These are phyloP conservation scores for Tilletia horrida DNA, from an alignment of 1,284 basidiomycete genomes.

Conservation along the genomic window DNA sequence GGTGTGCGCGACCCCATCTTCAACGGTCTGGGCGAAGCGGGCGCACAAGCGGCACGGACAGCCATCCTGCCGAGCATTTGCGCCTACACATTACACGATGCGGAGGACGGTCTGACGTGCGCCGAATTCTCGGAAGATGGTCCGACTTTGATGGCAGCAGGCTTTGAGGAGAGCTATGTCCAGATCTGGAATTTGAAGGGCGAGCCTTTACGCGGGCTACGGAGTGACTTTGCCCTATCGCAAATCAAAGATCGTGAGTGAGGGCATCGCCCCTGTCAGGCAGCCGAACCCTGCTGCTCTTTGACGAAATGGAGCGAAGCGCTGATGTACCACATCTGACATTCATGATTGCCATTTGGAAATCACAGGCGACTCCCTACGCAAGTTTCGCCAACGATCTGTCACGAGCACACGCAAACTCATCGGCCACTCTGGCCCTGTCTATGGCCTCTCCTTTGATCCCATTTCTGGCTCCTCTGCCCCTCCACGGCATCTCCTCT, in stretches of 20 bases:
- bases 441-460: constrained; percentile 91
- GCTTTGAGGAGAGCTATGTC: constrained; percentile 93
- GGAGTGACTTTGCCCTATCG: constrained; percentile 70
- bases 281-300: constrained; percentile 66
- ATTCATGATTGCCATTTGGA: too few species aligned
- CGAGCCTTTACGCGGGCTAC: constrained; percentile 74
- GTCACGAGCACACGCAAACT: constrained; percentile 66
- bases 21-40: constrained; percentile 39
- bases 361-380: constrained; percentile 25
- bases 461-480: constrained; percentile 79
- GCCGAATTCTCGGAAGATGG: constrained; percentile 86
- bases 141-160: constrained; percentile 82
- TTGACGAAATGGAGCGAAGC: background rate
- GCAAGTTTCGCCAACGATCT: constrained; percentile 35
- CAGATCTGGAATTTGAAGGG: constrained; percentile 92
- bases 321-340: background rate
- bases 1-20: constrained; percentile 37
- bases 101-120: constrained; percentile 65
- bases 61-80: constrained; percentile 52
- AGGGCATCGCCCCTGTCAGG: background rate
- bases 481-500: constrained; percentile 81
- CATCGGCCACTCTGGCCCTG: constrained; percentile 92
- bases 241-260: constrained; percentile 68
- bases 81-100: constrained; percentile 53
- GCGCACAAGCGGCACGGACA: constrained; percentile 37